Conservation (phyloP, 2,329 filamentous ascomycete genomes). For the Cladosporium sp. region DNA sequence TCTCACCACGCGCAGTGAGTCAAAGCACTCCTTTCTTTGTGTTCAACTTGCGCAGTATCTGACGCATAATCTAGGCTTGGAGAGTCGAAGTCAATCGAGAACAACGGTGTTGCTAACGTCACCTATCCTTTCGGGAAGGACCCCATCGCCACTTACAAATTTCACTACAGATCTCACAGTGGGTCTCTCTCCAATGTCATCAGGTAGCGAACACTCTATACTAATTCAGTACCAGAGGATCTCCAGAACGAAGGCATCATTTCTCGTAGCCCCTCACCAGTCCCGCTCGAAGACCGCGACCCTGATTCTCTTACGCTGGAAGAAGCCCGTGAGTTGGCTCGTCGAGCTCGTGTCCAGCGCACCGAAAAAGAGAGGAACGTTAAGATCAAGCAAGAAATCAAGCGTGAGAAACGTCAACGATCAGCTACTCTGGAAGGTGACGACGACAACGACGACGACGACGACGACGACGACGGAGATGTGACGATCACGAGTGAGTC, state of each 20-base stretch:
- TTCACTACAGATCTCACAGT: conserved; percentile 28
- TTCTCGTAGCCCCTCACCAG: conserved; percentile 22
- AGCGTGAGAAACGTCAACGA: conserved; percentile 20
- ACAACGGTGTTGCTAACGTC: neutral
- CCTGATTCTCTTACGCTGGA: conserved; percentile 21
- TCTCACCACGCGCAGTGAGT: conserved; percentile 23
- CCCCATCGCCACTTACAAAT: conserved; percentile 20
- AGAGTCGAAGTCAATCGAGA: neutral
- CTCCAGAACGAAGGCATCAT: conserved; percentile 28
- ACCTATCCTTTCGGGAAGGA: conserved; percentile 17
- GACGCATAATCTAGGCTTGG: neutral
- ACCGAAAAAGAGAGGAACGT: conserved; percentile 5
- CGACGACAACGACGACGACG: neutral
- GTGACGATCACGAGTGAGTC: conserved; percentile 14
- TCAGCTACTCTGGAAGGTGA: conserved; percentile 7
- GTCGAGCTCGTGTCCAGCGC: conserved; percentile 17
- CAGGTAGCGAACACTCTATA: neutral
- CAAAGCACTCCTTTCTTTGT: neutral
- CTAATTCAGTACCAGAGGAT: conserved; percentile 18
- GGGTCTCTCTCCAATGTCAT: conserved; percentile 2
- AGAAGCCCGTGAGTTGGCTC: conserved; percentile 20
- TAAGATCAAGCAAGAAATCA: conserved; percentile 13
- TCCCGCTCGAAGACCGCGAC: conserved; percentile 25
- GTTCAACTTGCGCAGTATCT: neutral
- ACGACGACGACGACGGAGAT: conserved; percentile 17